Evolutionary conservation across 331 rosid species (phyloP), one percentile per base, ranked within the genome.

Genomic region (Pyracantha coccinea): DNA sequence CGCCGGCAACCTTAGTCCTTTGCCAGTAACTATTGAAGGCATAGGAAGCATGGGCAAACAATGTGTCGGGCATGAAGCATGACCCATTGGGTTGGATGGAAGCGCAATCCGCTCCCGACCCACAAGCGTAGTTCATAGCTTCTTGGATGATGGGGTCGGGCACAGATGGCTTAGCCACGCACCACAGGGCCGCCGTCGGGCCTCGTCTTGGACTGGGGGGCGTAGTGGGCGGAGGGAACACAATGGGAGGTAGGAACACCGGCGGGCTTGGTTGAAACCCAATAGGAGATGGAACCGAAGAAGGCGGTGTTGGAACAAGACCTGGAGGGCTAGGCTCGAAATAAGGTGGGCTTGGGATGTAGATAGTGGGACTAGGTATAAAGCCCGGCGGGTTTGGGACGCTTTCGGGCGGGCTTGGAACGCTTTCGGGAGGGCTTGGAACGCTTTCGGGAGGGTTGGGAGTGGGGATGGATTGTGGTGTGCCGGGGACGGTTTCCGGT

Each of bases 161-260:
- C 55, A 92, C 97, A 8, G 99, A 68, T 1, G 99, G 93, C 91
- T 95, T 92, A 11, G 93, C 99, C 78, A 95, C 99, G 60, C 98
- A 95, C 99, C 99, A 92, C 6, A 85, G 58, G 33, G 97, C 76
- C 4, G 59, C 27, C 47, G 24, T 59, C 0, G 93, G 89, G 19
- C 84, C 86, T 0, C 44, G 35, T n/a, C 64, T 66, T 7, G 85
- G 89, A 3, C 89, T 87, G 0, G 92, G 98, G 0, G 89, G 96
- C 19, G 68, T 86, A 5, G 81, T 83, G 4, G 98, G 98, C 1
- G 97, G 97, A 8, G 97, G 97, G 76, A 53, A 90, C 20, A 93
- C 89, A 2, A 91, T 79, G 0, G 98, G 98, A 6, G 98, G 97
- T 28, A 77, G 80, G 60, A 85, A 88, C 67, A 85, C 82, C 0